phyloP scores from a whole-genome alignment of 2,329 filamentous ascomycete genomes.

The Kalaharituber pfeilii region DNA sequence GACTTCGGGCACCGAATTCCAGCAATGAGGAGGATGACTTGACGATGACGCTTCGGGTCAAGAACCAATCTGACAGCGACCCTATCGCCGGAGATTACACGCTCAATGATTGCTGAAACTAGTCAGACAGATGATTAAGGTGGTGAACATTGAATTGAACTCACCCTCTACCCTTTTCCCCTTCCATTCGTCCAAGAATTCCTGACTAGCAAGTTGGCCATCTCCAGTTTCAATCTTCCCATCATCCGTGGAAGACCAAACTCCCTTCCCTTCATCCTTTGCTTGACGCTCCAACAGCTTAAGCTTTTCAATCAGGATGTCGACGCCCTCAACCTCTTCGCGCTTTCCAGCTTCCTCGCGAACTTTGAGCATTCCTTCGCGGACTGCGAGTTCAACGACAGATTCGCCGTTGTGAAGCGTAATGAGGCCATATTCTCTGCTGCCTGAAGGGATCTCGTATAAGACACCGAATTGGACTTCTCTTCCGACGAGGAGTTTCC shows the following conservation, averaged over 20 bases:
- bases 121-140: constrained; percentile 15
- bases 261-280: constrained; percentile 58
- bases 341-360: constrained; percentile 61
- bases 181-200: constrained; percentile 71
- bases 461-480: constrained; percentile 66
- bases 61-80: constrained; percentile 68
- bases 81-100: constrained; percentile 79
- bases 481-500: constrained; percentile 70
- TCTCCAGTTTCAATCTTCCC: constrained; percentile 58
- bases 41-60: constrained; percentile 65
- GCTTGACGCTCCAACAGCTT: constrained; percentile 61
- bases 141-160: constrained; percentile 10
- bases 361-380: constrained; percentile 82
- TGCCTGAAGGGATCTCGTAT: constrained; percentile 71
- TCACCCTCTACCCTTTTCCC: constrained; percentile 60
- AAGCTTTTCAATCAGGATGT: constrained; percentile 56
- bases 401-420: constrained; percentile 56
- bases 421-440: constrained; percentile 73
- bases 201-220: constrained; percentile 49
- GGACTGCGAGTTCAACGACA: constrained; percentile 66
- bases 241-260: constrained; percentile 53
- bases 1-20: constrained; percentile 82
- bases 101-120: constrained; percentile 51
- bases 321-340: constrained; percentile 42
- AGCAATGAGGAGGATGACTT: constrained; percentile 76